These are phyloP conservation scores for Dothistroma septosporum DNA, from an alignment of 2,329 filamentous ascomycete species.

Conservation along the genomic window DNA sequence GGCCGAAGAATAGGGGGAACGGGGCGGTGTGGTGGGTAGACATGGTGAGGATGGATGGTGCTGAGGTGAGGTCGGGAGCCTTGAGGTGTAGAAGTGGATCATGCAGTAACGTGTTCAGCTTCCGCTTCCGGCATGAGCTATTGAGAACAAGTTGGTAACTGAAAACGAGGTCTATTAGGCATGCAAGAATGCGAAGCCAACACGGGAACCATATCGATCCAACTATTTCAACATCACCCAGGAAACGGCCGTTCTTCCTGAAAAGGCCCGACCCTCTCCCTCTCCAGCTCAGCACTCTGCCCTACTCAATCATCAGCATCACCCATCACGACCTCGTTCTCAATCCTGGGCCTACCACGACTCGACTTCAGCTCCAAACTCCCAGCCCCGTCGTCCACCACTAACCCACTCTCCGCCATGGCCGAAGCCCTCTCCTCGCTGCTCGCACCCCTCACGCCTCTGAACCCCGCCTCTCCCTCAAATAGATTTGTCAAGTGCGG, in stretches of 20 bases:
- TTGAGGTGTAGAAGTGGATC: not conserved
- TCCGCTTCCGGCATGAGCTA: not conserved
- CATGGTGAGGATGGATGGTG: not conserved
- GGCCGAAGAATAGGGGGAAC: constrained; percentile 34
- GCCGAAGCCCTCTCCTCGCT: constrained; percentile 1
- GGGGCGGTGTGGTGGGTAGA: not conserved
- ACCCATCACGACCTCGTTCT: not conserved
- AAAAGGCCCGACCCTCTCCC: not conserved
- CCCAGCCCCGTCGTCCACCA: not conserved
- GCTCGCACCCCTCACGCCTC: not conserved
- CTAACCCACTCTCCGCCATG: not conserved
- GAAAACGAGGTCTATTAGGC: not conserved
- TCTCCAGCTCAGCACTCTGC: not conserved
- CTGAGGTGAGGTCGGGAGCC: not conserved
- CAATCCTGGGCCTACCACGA: not conserved
- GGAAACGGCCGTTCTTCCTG: not conserved
- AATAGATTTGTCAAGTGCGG: not conserved
- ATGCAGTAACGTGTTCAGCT: not conserved
- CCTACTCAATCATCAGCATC: not conserved
- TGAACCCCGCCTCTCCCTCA: not conserved
- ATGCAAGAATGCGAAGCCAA: not conserved
- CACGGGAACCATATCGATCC: not conserved
- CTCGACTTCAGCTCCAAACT: not conserved
- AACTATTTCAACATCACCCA: not conserved
- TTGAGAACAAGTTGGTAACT: not conserved